A percentile compares a stretch with the other conserved stretches of the same genome.
Conservation (phyloP, 2,329 filamentous ascomycete species). For the Penicillium sp. region DNA sequence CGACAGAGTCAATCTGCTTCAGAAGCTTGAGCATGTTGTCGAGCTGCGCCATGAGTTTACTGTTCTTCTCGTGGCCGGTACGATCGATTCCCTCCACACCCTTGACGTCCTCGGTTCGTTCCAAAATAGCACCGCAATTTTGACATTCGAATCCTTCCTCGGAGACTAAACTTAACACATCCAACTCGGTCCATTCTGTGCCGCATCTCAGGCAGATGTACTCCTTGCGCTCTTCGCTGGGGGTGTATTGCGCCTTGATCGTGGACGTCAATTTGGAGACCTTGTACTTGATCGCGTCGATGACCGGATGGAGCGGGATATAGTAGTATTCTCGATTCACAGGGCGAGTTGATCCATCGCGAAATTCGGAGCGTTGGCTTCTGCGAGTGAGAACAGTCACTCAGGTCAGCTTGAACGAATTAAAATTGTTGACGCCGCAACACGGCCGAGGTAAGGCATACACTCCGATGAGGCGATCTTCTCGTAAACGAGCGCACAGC, state of each 20-base stretch:
- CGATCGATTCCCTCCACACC: slow-evolving; percentile 43
- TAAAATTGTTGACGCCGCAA: not conserved
- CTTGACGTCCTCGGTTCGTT: slow-evolving; percentile 46
- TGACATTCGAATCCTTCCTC: slow-evolving; percentile 76
- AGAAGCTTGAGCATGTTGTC: slow-evolving; percentile 47
- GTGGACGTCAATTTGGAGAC: slow-evolving; percentile 84
- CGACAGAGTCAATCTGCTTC: slow-evolving; percentile 48
- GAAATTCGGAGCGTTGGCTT: slow-evolving; percentile 71
- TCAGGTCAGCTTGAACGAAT: slow-evolving; percentile 12
- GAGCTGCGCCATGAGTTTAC: slow-evolving; percentile 49
- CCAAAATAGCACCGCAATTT: slow-evolving; percentile 60
- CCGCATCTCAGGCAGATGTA: slow-evolving; percentile 80
- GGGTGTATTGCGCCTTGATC: slow-evolving; percentile 78
- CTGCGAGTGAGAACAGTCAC: slow-evolving; percentile 38
- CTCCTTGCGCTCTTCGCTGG: slow-evolving; percentile 84
- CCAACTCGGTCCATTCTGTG: slow-evolving; percentile 83
- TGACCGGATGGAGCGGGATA: slow-evolving; percentile 89
- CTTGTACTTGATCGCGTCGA: slow-evolving; percentile 95
- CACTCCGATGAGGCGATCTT: slow-evolving; percentile 81
- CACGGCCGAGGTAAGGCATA: slow-evolving; percentile 46
- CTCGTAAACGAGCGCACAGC: slow-evolving; percentile 77
- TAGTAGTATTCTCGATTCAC: slow-evolving; percentile 93
- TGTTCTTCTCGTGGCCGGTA: slow-evolving; percentile 51
- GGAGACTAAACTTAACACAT: slow-evolving; percentile 74
- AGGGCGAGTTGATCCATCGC: slow-evolving; percentile 76